Evolutionary conservation across 495 filamentous ascomycete species (phyloP).

Genomic region (Aspergillus leporis): DNA sequence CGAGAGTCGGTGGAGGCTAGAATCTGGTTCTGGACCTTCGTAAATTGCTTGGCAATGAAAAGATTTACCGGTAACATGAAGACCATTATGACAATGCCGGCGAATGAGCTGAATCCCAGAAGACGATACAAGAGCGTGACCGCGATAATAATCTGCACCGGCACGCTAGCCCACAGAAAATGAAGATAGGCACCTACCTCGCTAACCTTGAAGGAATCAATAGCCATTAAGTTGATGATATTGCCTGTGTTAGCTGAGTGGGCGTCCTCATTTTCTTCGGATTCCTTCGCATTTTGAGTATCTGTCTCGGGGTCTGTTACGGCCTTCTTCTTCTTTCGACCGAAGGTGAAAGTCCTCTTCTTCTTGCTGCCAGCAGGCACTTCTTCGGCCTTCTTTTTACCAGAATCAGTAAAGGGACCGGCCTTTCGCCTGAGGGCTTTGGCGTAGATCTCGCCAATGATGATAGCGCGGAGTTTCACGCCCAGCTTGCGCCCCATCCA

Average conservation of each 20-base stretch:
- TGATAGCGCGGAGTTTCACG: constrained; percentile 87
- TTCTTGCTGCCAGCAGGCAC: constrained; percentile 42
- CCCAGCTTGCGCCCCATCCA: constrained; percentile 94
- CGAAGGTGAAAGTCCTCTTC: constrained; percentile 54
- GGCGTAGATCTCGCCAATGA: constrained; percentile 96
- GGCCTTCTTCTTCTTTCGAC: constrained; percentile 60
- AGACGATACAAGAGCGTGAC: constrained; percentile 79
- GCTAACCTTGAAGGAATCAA: constrained; percentile 98
- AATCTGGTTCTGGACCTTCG: constrained; percentile 81
- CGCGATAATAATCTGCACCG: constrained; percentile 77
- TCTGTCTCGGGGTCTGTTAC: constrained; percentile 34
- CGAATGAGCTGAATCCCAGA: constrained; percentile 89
- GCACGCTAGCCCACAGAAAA: constrained; percentile 83
- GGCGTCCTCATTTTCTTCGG: constrained; percentile 47
- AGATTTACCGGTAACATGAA: constrained; percentile 88
- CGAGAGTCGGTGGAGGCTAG: constrained; percentile 94
- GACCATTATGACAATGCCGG: constrained; percentile 90
- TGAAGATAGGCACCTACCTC: constrained; percentile 91
- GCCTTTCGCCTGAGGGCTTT: constrained; percentile 94
- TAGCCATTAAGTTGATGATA: constrained; percentile 98
- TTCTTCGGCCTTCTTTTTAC: constrained; percentile 45
- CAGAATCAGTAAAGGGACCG: constrained; percentile 64
- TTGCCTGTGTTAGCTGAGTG: constrained; percentile 89
- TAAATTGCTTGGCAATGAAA: constrained; percentile 79
- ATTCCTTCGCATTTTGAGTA: constrained; percentile 35